Evolutionary conservation across 2,329 filamentous ascomycete genomes (phyloP).

Genomic region (Sclerotinia minor): DNA sequence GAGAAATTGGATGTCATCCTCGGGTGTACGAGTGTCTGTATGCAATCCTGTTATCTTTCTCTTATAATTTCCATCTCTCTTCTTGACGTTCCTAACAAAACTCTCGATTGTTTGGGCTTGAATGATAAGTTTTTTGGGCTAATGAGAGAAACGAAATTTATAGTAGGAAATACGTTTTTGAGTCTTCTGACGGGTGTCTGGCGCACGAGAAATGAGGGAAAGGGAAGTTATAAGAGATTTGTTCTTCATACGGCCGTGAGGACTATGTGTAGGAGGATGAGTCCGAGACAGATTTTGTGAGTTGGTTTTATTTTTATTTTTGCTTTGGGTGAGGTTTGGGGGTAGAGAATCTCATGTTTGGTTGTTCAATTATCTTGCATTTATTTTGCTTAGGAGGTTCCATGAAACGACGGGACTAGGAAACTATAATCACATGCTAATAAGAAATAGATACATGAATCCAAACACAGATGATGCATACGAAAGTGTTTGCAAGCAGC

Average conservation of each 20-base stretch:
- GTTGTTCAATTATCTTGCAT: background rate
- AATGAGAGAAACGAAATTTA: background rate
- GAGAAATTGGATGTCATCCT: constrained; percentile 36
- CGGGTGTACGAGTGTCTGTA: constrained; percentile 30
- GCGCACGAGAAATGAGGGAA: constrained; percentile 26
- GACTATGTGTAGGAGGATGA: constrained; percentile 27
- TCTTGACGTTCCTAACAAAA: background rate
- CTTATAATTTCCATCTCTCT: background rate
- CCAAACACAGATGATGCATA: constrained; percentile 35
- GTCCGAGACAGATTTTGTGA: constrained; percentile 33
- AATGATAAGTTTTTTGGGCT: background rate
- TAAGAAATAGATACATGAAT: constrained; percentile 29
- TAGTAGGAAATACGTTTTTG: constrained; percentile 29
- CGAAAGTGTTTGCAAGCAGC: constrained; percentile 33
- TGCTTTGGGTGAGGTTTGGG: background rate
- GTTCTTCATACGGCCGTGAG: constrained; percentile 31
- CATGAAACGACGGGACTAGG: background rate
- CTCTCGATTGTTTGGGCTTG: background rate
- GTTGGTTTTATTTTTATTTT: constrained; percentile 19
- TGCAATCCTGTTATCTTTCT: constrained; percentile 8
- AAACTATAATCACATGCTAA: constrained; percentile 12
- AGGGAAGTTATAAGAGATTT: constrained; percentile 31
- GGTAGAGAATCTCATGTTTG: background rate
- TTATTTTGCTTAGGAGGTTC: background rate
- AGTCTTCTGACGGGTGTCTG: constrained; percentile 31